Conservation (phyloP, 306 rosid species). For the Sophora flavescens region DNA sequence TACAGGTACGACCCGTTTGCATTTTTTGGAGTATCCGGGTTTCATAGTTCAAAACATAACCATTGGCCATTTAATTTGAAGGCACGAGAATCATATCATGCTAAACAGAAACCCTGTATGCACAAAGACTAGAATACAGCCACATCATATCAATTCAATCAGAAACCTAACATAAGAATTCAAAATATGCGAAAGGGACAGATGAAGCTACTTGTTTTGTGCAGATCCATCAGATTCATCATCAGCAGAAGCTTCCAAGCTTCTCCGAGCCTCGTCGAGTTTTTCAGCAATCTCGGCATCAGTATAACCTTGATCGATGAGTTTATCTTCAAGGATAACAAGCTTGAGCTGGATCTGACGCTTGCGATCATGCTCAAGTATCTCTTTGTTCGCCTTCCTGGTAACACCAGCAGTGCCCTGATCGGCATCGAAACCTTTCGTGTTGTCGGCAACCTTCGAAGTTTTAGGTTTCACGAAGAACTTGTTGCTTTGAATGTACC, state of each 20-base stretch:
- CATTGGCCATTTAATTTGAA: conserved; percentile 1
- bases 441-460: conserved; percentile 66
- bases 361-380: conserved; percentile 94
- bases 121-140: neutral
- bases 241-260: conserved; percentile 51
- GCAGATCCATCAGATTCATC: conserved; percentile 51
- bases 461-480: conserved; percentile 75
- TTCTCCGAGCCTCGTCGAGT: conserved; percentile 67
- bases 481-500: conserved; percentile 87
- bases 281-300: conserved; percentile 71
- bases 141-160: neutral
- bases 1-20: no score
- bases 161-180: neutral
- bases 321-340: conserved; percentile 82
- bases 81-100: neutral
- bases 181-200: neutral
- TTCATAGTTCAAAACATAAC: no score
- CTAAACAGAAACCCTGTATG: neutral
- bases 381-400: conserved; percentile 75
- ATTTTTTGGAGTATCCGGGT: no score
- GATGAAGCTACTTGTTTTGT: neutral
- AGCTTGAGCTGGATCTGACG: conserved; percentile 95
- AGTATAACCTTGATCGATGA: conserved; percentile 77
- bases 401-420: conserved; percentile 69
- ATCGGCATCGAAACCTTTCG: conserved; percentile 73